These are phyloP conservation scores for Podaxis sp. DNA, from an alignment of 768 basidiomycete genomes.

Conservation along the genomic window DNA sequence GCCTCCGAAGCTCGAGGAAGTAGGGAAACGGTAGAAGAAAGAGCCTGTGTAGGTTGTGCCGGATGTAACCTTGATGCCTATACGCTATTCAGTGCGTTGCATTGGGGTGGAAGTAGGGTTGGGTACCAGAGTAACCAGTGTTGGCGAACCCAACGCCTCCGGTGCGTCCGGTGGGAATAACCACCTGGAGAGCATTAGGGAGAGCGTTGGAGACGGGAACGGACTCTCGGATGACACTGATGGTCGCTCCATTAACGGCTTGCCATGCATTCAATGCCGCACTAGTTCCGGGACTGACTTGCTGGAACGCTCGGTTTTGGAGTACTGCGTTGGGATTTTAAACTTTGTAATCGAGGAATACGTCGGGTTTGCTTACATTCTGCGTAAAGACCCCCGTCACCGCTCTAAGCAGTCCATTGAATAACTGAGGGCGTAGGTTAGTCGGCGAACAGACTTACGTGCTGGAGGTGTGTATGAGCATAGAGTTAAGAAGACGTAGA, in stretches of 20 bases:
- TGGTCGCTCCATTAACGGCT: constrained; percentile 41
- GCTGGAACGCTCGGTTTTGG: constrained; percentile 69
- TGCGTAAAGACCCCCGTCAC: constrained; percentile 68
- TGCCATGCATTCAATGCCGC: constrained; percentile 53
- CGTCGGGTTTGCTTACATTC: constrained; percentile 41
- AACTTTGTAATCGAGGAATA: not conserved
- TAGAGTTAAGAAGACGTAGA: not conserved
- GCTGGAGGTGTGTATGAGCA: constrained; percentile 22
- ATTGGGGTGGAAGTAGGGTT: not conserved
- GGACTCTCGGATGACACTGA: constrained; percentile 50
- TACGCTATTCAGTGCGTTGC: not conserved
- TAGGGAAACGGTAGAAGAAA: constrained; percentile 57
- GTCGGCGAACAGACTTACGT: constrained; percentile 26
- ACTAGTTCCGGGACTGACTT: constrained; percentile 51
- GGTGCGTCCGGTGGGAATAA: constrained; percentile 36
- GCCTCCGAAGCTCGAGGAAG: constrained; percentile 37
- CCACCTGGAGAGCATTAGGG: constrained; percentile 58
- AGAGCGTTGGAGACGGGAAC: constrained; percentile 55
- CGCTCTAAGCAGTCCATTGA: constrained; percentile 39
- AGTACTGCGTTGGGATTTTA: constrained; percentile 38
- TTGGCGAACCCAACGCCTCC: constrained; percentile 55
- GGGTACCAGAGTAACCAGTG: constrained; percentile 51
- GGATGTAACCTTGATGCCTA: constrained; percentile 55
- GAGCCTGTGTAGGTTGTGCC: constrained; percentile 56
- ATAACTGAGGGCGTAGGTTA: not conserved